Evolutionary conservation across 2,329 filamentous ascomycete genomes (phyloP).

Genomic region (Colletotrichum sp.): DNA sequence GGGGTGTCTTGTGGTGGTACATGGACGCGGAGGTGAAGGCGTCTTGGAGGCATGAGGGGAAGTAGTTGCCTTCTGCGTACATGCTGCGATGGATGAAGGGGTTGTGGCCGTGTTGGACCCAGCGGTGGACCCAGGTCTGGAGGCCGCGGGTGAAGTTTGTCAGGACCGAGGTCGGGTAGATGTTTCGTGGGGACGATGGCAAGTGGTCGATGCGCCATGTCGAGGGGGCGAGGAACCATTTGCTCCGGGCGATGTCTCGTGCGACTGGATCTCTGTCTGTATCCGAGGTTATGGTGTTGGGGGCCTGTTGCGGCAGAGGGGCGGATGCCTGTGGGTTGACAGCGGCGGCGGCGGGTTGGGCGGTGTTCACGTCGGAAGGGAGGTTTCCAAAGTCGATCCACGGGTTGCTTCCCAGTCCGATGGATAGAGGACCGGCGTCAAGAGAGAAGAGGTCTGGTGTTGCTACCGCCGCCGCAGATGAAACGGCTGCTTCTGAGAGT

Average conservation of each 20-base stretch:
- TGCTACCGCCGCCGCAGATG: neutral
- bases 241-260: neutral
- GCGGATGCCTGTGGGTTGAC: neutral
- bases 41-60: slow-evolving; percentile 28
- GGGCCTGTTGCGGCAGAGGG: neutral
- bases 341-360: neutral
- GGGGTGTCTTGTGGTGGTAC: slow-evolving; percentile 26
- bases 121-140: slow-evolving; percentile 27
- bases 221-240: slow-evolving; percentile 24
- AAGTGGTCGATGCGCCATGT: slow-evolving; percentile 22
- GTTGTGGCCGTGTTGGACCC: slow-evolving; percentile 26
- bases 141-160: slow-evolving; percentile 28
- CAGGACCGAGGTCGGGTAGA: slow-evolving; percentile 19
- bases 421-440: neutral
- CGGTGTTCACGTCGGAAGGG: neutral
- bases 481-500: neutral
- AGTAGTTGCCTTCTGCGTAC: slow-evolving; percentile 19
- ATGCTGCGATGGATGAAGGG: slow-evolving; percentile 30
- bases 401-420: neutral
- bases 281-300: neutral
- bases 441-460: neutral
- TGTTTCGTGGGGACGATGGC: neutral
- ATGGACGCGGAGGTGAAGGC: slow-evolving; percentile 25
- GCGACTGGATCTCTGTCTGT: neutral
- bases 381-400: neutral